Evolutionary conservation across 257 asterid species (phyloP).

Genomic region (Scutellaria baicalensis): DNA sequence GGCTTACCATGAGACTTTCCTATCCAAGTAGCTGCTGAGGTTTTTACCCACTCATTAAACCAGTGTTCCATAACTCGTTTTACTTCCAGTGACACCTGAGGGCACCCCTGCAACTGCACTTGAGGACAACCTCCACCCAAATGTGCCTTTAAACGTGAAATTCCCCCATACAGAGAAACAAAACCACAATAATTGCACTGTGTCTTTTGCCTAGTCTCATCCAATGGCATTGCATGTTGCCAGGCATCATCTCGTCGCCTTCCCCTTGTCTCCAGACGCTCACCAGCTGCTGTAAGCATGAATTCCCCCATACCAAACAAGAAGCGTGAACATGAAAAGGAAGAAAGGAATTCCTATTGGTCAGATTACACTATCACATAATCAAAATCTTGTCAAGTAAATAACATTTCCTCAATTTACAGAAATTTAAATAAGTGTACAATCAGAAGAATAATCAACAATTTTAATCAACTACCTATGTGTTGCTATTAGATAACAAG

Average conservation of each 20-base stretch:
- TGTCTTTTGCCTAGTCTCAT: slow-evolving; percentile 43
- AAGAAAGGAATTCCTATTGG: not conserved
- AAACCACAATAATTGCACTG: slow-evolving; percentile 42
- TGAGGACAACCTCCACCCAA: slow-evolving; percentile 44
- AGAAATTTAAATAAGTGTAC: not conserved
- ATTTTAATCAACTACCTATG: not conserved
- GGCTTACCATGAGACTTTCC: slow-evolving; percentile 27
- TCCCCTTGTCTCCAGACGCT: slow-evolving; percentile 34
- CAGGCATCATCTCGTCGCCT: slow-evolving; percentile 50
- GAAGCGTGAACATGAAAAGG: not conserved
- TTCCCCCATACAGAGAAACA: slow-evolving; percentile 43
- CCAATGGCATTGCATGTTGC: slow-evolving; percentile 42
- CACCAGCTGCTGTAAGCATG: slow-evolving; percentile 13
- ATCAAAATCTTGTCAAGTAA: not conserved
- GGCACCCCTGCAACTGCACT: slow-evolving; percentile 41
- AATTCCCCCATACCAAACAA: not conserved
- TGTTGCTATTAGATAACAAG: not conserved
- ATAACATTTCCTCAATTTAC: not conserved
- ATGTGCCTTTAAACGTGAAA: slow-evolving; percentile 51
- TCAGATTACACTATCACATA: not conserved
- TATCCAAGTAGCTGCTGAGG: slow-evolving; percentile 29
- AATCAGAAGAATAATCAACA: not conserved
- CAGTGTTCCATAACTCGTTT: slow-evolving; percentile 38
- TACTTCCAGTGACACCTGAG: slow-evolving; percentile 34
- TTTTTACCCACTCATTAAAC: slow-evolving; percentile 36